phyloP scores from a whole-genome alignment of 169 alveolate species.

The Theileria equi region DNA sequence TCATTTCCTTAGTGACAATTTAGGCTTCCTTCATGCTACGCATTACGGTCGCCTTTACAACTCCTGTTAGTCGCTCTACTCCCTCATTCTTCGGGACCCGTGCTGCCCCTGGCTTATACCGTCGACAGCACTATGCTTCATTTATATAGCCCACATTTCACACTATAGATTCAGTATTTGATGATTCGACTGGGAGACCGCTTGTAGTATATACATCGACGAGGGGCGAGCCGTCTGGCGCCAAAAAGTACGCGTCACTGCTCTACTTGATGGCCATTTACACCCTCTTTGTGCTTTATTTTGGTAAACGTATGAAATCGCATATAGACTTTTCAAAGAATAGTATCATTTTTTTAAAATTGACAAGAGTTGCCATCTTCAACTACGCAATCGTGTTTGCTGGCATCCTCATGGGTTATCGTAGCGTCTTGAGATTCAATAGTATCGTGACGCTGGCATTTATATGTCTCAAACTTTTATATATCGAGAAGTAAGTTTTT shows the following conservation, averaged over 20 bases:
- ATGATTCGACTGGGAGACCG: conserved; percentile 19
- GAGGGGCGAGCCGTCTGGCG: conserved; percentile 12
- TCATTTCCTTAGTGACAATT: too few species aligned
- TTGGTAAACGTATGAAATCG: conserved; percentile 15
- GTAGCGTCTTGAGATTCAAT: conserved; percentile 22
- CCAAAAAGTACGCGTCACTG: conserved; percentile 10
- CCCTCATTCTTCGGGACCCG: too few species aligned
- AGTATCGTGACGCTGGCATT: conserved; percentile 11
- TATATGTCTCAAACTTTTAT: conserved; percentile 14
- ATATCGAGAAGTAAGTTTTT: conserved; percentile 22
- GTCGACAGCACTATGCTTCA: neutral
- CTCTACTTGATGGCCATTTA: conserved; percentile 4
- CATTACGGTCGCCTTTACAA: too few species aligned
- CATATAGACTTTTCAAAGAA: conserved; percentile 30
- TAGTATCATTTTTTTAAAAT: conserved; percentile 16
- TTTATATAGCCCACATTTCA: neutral
- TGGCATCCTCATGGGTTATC: conserved; percentile 2
- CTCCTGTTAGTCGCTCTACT: too few species aligned
- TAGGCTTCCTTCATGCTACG: too few species aligned
- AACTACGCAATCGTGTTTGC: conserved; percentile 1
- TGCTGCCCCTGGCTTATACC: too few species aligned
- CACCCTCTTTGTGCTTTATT: conserved; percentile 5
- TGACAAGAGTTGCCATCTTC: conserved; percentile 14
- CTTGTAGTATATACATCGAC: conserved; percentile 50
- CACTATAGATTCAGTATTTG: conserved; percentile 12